phyloP scores from a whole-genome alignment of 2,329 filamentous ascomycete species.

The Lizonia empirigonia region DNA sequence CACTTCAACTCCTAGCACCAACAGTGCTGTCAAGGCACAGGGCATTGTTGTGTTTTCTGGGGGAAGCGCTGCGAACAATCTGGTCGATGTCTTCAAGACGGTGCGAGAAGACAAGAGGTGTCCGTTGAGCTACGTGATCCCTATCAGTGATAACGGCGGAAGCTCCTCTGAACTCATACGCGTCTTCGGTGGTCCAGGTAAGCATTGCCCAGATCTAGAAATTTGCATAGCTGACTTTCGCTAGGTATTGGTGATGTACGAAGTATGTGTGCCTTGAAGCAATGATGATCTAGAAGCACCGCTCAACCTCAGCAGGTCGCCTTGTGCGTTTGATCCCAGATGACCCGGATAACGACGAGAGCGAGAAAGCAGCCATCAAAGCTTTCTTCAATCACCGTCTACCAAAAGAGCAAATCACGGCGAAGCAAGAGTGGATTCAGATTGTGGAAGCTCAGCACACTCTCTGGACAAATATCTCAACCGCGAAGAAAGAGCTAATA shows the following conservation, averaged over 20 bases:
- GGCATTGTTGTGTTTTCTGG: constrained; percentile 88
- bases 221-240: neutral
- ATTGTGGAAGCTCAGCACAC: constrained; percentile 82
- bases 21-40: constrained; percentile 36
- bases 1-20: constrained; percentile 24
- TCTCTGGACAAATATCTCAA: constrained; percentile 68
- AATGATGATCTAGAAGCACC: neutral
- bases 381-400: constrained; percentile 87
- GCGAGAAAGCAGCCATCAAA: constrained; percentile 72
- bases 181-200: constrained; percentile 91
- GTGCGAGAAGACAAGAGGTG: constrained; percentile 67
- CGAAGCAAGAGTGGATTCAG: constrained; percentile 81
- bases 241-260: constrained; percentile 73
- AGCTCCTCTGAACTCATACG: constrained; percentile 92
- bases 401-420: constrained; percentile 63
- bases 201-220: constrained; percentile 28
- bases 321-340: constrained; percentile 89
- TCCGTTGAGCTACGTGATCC: constrained; percentile 82
- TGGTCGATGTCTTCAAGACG: constrained; percentile 84
- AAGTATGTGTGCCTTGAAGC: constrained; percentile 57
- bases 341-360: constrained; percentile 55
- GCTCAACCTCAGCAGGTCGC: constrained; percentile 63
- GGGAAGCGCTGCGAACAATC: constrained; percentile 89
- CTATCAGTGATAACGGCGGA: constrained; percentile 94
- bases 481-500: constrained; percentile 59